phyloP scores from a whole-genome alignment of 1,139 yeast genomes.

The Yamadazyma siamensis region DNA sequence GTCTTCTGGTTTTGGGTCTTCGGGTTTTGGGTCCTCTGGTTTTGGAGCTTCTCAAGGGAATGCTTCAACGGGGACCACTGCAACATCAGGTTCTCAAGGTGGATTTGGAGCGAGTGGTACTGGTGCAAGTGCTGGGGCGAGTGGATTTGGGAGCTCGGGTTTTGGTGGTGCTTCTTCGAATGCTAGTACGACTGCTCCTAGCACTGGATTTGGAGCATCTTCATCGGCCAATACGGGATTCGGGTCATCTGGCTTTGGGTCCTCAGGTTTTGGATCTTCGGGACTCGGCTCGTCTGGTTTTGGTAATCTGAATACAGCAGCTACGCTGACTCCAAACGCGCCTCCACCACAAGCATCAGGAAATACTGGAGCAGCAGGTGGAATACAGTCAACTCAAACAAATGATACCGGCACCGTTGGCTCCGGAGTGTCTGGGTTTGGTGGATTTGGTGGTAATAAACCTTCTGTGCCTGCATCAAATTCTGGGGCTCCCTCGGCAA shows the following conservation, averaged over 20 bases:
- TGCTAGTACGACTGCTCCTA: not conserved
- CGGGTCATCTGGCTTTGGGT: constrained; percentile 10
- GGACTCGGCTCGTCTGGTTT: constrained; percentile 10
- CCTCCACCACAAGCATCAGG: too few relatives aligned
- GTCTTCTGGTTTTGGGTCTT: constrained; percentile 6
- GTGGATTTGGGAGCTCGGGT: constrained; percentile 8
- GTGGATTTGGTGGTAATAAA: constrained; percentile 3
- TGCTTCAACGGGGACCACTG: not conserved
- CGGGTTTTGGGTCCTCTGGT: constrained; percentile 5
- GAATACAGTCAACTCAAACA: too few relatives aligned
- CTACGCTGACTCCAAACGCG: not conserved
- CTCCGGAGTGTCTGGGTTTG: constrained; percentile 7
- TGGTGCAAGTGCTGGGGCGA: constrained; percentile 5
- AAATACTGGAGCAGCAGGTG: too few relatives aligned
- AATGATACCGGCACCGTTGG: too few relatives aligned
- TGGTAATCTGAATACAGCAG: constrained; percentile 2
- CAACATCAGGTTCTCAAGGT: constrained; percentile 1
- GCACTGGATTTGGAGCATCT: too few relatives aligned
- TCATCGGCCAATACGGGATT: constrained; percentile 7
- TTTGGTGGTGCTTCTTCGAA: constrained; percentile 1
- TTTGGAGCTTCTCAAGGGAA: constrained; percentile 1
- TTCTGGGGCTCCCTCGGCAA: constrained; percentile 1
- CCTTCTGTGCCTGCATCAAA: constrained; percentile 4
- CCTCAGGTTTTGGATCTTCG: constrained; percentile 9
- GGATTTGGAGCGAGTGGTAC: constrained; percentile 8